These are phyloP conservation scores for Kluyveromyces wickerhamii DNA, from an alignment of 805 yeast genomes.

Conservation along the genomic window DNA sequence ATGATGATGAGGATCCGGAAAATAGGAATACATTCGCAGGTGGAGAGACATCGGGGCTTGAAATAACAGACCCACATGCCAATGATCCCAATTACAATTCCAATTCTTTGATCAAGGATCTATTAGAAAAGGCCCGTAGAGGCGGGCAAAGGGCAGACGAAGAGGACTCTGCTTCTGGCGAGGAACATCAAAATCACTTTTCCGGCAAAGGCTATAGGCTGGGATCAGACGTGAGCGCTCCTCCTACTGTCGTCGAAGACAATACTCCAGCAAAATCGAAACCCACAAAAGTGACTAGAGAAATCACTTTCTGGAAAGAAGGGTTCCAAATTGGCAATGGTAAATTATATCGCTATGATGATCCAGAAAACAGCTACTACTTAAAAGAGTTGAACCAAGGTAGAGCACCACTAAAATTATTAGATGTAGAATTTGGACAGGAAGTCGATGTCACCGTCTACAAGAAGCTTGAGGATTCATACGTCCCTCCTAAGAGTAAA, in stretches of 20 bases:
- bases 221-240: conserved; percentile 30
- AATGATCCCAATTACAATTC: conserved; percentile 33
- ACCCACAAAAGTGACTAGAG: conserved; percentile 55
- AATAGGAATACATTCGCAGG: conserved; percentile 57
- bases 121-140: conserved; percentile 61
- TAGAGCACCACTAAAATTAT: conserved; percentile 76
- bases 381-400: conserved; percentile 80
- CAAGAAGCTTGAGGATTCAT: conserved; percentile 75
- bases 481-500: conserved; percentile 53
- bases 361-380: conserved; percentile 76
- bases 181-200: conserved; percentile 33
- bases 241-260: conserved; percentile 30
- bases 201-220: conserved; percentile 36
- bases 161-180: conserved; percentile 26
- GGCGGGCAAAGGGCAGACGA: conserved; percentile 43
- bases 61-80: conserved; percentile 66
- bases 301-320: conserved; percentile 90
- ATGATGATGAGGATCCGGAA: conserved; percentile 44
- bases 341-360: conserved; percentile 76
- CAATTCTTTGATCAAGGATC: conserved; percentile 41
- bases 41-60: conserved; percentile 67
- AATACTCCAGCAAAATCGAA: conserved; percentile 18
- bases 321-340: conserved; percentile 97
- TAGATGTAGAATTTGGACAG: conserved; percentile 82
- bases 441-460: conserved; percentile 88